These are phyloP conservation scores for Toxoplasma gondii DNA, from an alignment of 169 alveolate species.

Conservation along the genomic window DNA sequence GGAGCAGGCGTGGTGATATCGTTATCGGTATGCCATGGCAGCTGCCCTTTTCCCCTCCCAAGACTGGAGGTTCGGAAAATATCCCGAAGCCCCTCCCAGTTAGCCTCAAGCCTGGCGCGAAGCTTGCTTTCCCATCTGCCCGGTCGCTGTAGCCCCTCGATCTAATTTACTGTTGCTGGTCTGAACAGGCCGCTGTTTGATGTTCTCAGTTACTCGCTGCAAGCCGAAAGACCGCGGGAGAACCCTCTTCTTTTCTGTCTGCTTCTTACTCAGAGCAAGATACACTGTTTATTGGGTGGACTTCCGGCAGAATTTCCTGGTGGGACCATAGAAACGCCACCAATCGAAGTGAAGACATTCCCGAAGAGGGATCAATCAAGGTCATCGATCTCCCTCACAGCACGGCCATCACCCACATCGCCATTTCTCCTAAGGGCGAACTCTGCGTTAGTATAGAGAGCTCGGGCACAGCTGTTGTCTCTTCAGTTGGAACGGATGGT, in stretches of 20 bases:
- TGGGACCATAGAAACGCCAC: background rate
- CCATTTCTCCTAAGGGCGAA: background rate
- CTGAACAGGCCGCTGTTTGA: no score
- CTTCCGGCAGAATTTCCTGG: background rate
- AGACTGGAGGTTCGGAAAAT: no score
- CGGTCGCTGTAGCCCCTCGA: no score
- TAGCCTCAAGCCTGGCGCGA: no score
- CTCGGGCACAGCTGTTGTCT: background rate
- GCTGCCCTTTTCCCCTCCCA: no score
- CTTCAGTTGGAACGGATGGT: background rate
- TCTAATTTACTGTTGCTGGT: no score
- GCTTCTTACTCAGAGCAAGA: background rate
- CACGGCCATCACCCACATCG: background rate
- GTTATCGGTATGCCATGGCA: no score
- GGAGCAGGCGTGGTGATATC: no score
- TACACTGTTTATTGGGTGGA: background rate
- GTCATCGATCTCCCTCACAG: background rate
- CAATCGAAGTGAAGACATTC: background rate
- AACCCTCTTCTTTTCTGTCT: background rate
- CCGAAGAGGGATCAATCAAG: background rate
- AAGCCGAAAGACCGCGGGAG: no score
- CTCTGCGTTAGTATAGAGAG: constrained; percentile 12
- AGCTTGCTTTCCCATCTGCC: no score
- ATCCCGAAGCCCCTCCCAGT: no score
- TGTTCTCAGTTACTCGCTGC: no score